Evolutionary conservation across 1,284 basidiomycete genomes (phyloP).

Genomic region (Heterobasidion occidentale): DNA sequence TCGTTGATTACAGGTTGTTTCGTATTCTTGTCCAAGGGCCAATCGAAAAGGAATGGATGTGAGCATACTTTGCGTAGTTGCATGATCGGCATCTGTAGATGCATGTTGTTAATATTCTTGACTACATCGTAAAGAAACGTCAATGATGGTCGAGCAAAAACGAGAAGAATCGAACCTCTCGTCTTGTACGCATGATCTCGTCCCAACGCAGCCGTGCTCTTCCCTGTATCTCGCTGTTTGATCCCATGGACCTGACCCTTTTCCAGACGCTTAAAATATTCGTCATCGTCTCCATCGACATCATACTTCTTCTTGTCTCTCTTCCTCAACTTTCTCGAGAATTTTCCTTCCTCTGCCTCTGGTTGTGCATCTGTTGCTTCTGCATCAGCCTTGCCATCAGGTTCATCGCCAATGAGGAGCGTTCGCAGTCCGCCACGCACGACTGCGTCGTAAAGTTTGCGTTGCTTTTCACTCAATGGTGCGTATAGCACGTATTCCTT

Average conservation of each 20-base stretch:
- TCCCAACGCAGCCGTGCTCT: conserved; percentile 34
- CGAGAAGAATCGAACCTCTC: conserved; percentile 42
- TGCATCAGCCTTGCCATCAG: conserved; percentile 13
- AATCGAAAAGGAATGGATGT: conserved; percentile 90
- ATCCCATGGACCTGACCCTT: conserved; percentile 24
- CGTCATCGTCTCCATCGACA: conserved; percentile 60
- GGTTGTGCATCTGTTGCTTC: conserved; percentile 14
- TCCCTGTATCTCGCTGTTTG: conserved; percentile 17
- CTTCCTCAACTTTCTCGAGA: conserved; percentile 21
- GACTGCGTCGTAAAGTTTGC: conserved; percentile 79
- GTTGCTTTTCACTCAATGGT: conserved; percentile 77
- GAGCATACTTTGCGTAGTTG: conserved; percentile 92
- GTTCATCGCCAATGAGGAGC: conserved; percentile 33
- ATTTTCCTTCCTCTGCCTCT: conserved; percentile 24
- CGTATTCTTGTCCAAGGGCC: conserved; percentile 68
- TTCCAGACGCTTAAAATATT: conserved; percentile 63
- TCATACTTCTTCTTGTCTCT: conserved; percentile 28
- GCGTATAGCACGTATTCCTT: conserved; percentile 96
- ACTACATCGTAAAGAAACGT: conserved; percentile 31
- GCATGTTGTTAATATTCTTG: conserved; percentile 85
- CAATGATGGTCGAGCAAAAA: conserved; percentile 1
- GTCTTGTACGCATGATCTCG: conserved; percentile 49
- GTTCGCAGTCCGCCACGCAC: conserved; percentile 59
- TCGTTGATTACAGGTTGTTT: conserved; percentile 58
- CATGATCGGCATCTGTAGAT: conserved; percentile 91